Percentiles rank a stretch among this genome's conserved stretches.
Evolutionary conservation across 148 eudicot species (phyloP).

Genomic region (Amaranthus palmeri): DNA sequence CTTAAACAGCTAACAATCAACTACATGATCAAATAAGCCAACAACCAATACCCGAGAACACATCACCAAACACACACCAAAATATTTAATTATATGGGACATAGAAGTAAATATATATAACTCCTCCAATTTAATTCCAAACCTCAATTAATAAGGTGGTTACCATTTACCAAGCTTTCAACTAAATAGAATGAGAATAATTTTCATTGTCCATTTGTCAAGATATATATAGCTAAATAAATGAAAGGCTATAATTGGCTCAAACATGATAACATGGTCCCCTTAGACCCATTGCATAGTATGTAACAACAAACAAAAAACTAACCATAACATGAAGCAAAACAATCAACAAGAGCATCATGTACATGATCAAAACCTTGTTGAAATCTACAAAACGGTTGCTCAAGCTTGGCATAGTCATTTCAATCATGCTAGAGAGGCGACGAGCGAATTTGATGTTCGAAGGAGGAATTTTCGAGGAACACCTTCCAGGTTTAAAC

Average conservation of each 20-base stretch:
- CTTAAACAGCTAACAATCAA: too few relatives aligned
- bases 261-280: conserved; percentile 27
- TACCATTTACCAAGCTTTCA: too few relatives aligned
- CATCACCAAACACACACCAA: too few relatives aligned
- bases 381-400: conserved; percentile 74
- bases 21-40: too few relatives aligned
- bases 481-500: conserved; percentile 58
- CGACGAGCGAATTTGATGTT: conserved; percentile 51
- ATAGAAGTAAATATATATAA: too few relatives aligned
- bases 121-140: too few relatives aligned
- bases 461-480: conserved; percentile 39
- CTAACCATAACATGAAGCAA: conserved; percentile 18
- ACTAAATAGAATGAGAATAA: too few relatives aligned
- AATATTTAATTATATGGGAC: too few relatives aligned
- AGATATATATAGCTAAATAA: conserved; percentile 11
- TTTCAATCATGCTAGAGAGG: conserved; percentile 27
- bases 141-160: too few relatives aligned
- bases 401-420: conserved; percentile 88
- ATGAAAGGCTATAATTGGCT: conserved; percentile 44
- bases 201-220: too few relatives aligned
- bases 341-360: conserved; percentile 1
- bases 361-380: conserved; percentile 23
- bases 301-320: conserved; percentile 24
- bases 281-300: conserved; percentile 4
- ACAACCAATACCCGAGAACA: too few relatives aligned